These are phyloP conservation scores for Pythium rishiriense DNA, from an alignment of 352 stramenopile species.

Conservation along the genomic window DNA sequence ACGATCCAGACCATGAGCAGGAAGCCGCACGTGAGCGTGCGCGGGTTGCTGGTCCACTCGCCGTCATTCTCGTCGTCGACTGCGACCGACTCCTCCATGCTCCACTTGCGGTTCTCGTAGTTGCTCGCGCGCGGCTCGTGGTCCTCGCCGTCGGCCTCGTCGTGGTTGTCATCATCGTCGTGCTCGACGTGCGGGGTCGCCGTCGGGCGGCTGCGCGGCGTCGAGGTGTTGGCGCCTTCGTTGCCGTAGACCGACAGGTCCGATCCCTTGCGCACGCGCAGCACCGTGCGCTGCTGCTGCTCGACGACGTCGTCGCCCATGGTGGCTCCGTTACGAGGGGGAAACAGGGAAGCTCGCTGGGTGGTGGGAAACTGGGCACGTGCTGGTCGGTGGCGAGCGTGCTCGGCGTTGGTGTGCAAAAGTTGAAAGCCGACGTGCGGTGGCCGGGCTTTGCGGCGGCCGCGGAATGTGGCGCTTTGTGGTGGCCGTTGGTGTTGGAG, in stretches of 20 bases:
- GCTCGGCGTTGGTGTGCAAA: not conserved
- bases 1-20: slow-evolving; percentile 84
- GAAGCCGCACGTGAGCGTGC: slow-evolving; percentile 79
- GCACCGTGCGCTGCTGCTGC: slow-evolving; percentile 45
- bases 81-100: slow-evolving; percentile 76
- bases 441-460: not conserved
- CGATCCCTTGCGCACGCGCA: slow-evolving; percentile 57
- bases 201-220: not conserved
- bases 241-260: slow-evolving; percentile 65
- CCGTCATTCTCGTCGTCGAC: slow-evolving; percentile 74
- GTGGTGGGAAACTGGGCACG: not conserved
- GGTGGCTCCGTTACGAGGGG: not conserved
- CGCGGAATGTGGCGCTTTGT: not conserved
- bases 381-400: not conserved
- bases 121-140: slow-evolving; percentile 36
- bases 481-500: not conserved
- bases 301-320: slow-evolving; percentile 32
- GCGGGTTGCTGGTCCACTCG: slow-evolving; percentile 83
- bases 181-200: slow-evolving; percentile 6
- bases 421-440: not conserved
- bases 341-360: too few species aligned
- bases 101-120: slow-evolving; percentile 85
- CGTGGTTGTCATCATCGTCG: slow-evolving; percentile 3
- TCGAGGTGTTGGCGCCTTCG: slow-evolving; percentile 16
- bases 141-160: slow-evolving; percentile 1